Percentiles rank a stretch among this genome's conserved stretches.
Evolutionary conservation across 441 rosid genomes (phyloP).

Genomic region (Gossypium lobatum): DNA sequence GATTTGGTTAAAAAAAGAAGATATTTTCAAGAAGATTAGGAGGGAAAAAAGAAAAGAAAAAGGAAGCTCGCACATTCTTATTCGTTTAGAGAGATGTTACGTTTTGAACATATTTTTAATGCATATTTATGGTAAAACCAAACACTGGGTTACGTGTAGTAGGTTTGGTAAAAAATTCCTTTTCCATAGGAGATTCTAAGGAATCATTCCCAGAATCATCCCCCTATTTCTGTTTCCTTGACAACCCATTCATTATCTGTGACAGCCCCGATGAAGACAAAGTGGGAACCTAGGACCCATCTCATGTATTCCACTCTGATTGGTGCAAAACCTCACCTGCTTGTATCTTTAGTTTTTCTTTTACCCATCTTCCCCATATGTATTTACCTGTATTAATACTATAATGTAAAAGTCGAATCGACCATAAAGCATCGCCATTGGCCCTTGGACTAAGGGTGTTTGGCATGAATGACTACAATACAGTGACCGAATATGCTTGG

Average conservation of each 20-base stretch:
- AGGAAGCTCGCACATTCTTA: neutral
- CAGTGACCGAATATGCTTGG: conserved; percentile 47
- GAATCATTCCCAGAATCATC: conserved; percentile 11
- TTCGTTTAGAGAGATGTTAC: neutral
- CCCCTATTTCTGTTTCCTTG: no score
- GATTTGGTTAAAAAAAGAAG: neutral
- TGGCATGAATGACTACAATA: conserved; percentile 13
- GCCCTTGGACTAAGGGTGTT: neutral
- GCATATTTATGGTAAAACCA: neutral
- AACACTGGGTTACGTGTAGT: neutral
- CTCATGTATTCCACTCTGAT: no score
- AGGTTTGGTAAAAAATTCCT: neutral
- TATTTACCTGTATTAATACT: neutral
- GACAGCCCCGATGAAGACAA: no score
- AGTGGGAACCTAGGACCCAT: no score
- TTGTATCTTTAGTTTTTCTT: neutral
- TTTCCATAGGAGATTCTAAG: conserved; percentile 23
- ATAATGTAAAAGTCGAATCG: neutral
- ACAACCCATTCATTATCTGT: no score
- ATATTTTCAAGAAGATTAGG: neutral
- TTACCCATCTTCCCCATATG: neutral
- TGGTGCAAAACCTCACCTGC: neutral
- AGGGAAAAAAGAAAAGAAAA: neutral
- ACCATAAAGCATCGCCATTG: neutral
- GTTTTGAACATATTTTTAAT: neutral